These are phyloP conservation scores for Colletotrichum theobromicola DNA, from an alignment of 2,329 filamentous ascomycete genomes.

Conservation along the genomic window DNA sequence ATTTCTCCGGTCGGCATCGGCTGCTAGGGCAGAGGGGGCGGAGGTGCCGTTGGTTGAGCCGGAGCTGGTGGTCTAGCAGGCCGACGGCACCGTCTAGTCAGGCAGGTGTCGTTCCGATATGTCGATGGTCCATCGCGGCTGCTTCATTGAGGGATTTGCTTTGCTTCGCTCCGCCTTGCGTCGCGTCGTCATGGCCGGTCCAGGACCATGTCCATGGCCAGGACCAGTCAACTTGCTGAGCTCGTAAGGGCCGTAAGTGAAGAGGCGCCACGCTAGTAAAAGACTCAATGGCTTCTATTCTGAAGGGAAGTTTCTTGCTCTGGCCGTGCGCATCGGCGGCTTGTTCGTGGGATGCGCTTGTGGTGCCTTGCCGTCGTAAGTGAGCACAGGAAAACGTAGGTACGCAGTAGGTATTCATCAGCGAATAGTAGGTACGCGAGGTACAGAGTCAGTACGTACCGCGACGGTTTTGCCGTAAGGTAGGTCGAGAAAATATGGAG, in stretches of 20 bases:
- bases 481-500: background rate
- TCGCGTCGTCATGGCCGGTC: background rate
- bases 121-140: background rate
- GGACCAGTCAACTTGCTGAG: background rate
- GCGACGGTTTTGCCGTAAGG: background rate
- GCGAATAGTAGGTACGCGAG: background rate
- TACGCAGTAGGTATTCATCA: background rate
- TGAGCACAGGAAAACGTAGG: background rate
- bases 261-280: background rate
- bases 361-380: background rate
- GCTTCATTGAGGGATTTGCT: background rate
- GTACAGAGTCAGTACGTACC: background rate
- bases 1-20: background rate
- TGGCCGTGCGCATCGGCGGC: background rate
- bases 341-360: background rate
- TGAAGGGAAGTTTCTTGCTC: background rate
- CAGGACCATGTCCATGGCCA: background rate
- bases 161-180: background rate
- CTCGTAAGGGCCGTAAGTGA: background rate
- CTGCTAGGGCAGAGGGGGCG: background rate
- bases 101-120: background rate
- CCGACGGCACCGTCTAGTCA: background rate
- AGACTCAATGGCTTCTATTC: background rate
- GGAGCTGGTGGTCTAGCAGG: background rate
- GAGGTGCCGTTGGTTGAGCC: slow-evolving; percentile 2